Percentiles rank a stretch among this genome's conserved stretches.
These are phyloP conservation scores for Cadophora sp. DNA, from an alignment of 2,329 filamentous ascomycete species.

Conservation along the genomic window DNA sequence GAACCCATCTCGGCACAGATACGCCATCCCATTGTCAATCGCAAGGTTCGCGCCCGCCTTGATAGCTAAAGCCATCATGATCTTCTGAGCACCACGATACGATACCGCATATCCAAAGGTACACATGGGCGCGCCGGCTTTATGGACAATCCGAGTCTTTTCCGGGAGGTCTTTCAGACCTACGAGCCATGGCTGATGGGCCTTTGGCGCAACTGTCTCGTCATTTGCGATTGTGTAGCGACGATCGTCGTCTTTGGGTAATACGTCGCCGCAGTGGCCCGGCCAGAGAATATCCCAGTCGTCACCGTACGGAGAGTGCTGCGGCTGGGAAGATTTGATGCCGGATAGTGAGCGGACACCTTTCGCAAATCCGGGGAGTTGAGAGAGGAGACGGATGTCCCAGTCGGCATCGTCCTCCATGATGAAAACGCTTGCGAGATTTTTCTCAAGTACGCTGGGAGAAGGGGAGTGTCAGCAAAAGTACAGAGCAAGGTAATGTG, in stretches of 20 bases:
- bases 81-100: constrained; percentile 54
- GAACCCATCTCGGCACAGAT: constrained; percentile 42
- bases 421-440: constrained; percentile 48
- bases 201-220: constrained; percentile 37
- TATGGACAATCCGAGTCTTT: constrained; percentile 41
- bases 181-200: constrained; percentile 24
- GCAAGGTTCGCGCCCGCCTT: constrained; percentile 36
- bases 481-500: background rate
- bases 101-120: constrained; percentile 47
- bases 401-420: constrained; percentile 53
- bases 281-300: constrained; percentile 48
- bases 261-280: constrained; percentile 45
- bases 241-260: constrained; percentile 19
- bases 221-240: constrained; percentile 39
- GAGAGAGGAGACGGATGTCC: constrained; percentile 47
- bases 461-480: background rate
- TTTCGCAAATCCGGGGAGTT: constrained; percentile 43
- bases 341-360: constrained; percentile 24
- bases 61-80: constrained; percentile 63
- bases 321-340: constrained; percentile 19
- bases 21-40: constrained; percentile 45
- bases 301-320: constrained; percentile 42
- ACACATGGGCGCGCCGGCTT: constrained; percentile 41
- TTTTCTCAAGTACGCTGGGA: constrained; percentile 44
- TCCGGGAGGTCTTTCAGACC: constrained; percentile 24